These are phyloP conservation scores for Bryoglossum gracile DNA, from an alignment of 495 filamentous ascomycete species.

Conservation along the genomic window DNA sequence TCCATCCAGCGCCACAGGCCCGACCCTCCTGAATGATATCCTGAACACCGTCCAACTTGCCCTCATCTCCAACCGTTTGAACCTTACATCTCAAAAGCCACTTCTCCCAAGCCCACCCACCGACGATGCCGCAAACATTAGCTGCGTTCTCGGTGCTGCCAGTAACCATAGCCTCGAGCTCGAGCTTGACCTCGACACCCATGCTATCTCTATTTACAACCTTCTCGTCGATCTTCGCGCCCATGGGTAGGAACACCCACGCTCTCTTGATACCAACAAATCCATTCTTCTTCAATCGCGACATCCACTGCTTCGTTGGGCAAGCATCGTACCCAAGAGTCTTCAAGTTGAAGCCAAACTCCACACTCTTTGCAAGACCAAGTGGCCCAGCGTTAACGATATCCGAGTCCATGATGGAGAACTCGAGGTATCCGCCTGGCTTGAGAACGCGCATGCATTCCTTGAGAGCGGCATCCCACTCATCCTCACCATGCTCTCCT, in stretches of 20 bases:
- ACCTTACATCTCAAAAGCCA: constrained; percentile 71
- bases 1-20: constrained; percentile 72
- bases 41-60: constrained; percentile 68
- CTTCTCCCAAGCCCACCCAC: constrained; percentile 91
- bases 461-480: constrained; percentile 76
- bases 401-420: constrained; percentile 79
- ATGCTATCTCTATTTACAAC: constrained; percentile 35
- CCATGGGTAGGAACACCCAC: constrained; percentile 88
- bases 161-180: constrained; percentile 56
- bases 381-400: constrained; percentile 74
- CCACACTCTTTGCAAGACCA: constrained; percentile 71
- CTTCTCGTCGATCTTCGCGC: constrained; percentile 46
- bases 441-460: constrained; percentile 89
- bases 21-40: constrained; percentile 79
- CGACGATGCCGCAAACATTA: constrained; percentile 70
- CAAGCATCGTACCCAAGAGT: constrained; percentile 80
- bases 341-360: constrained; percentile 83
- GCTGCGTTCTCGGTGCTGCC: constrained; percentile 70
- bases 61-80: constrained; percentile 68
- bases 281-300: constrained; percentile 62
- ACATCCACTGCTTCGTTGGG: constrained; percentile 72
- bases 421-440: constrained; percentile 89
- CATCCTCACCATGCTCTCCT: constrained; percentile 57
- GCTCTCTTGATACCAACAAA: constrained; percentile 76
- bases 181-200: constrained; percentile 41